phyloP scores from a whole-genome alignment of 345 rosid genomes.

The Salix arbutifolia region DNA sequence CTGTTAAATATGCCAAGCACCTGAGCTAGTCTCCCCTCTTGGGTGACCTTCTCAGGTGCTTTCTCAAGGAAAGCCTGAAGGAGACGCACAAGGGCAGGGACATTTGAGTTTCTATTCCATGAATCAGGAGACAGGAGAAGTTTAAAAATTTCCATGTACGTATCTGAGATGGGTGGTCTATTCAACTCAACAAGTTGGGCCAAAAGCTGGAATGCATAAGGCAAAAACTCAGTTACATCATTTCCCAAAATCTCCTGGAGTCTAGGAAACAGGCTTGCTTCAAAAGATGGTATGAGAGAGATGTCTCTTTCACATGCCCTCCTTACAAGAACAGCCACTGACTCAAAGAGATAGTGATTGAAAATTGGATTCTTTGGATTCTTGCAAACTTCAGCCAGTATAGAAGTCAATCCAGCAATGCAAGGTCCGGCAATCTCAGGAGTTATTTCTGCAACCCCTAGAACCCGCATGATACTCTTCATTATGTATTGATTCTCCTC shows the following conservation, averaged over 20 bases:
- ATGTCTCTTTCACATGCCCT: slow-evolving; percentile 78
- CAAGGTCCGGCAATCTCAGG: slow-evolving; percentile 76
- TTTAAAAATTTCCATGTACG: slow-evolving; percentile 76
- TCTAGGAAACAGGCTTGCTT: slow-evolving; percentile 73
- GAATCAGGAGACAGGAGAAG: slow-evolving; percentile 78
- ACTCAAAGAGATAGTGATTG: slow-evolving; percentile 93
- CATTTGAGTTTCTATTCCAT: slow-evolving; percentile 87
- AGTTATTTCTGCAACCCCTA: slow-evolving; percentile 77
- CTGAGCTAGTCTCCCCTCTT: slow-evolving; percentile 66
- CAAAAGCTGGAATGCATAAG: slow-evolving; percentile 93
- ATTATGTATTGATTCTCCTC: slow-evolving; percentile 94
- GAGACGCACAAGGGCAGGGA: slow-evolving; percentile 97
- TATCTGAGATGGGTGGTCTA: slow-evolving; percentile 73
- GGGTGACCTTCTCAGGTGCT: slow-evolving; percentile 71
- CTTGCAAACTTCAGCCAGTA: slow-evolving; percentile 77
- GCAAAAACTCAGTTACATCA: slow-evolving; percentile 89
- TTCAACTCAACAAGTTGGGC: slow-evolving; percentile 92
- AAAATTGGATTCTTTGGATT: slow-evolving; percentile 92
- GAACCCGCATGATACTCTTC: slow-evolving; percentile 96
- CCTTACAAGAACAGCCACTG: slow-evolving; percentile 90
- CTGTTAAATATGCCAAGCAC: slow-evolving; percentile 85
- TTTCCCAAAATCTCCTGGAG: slow-evolving; percentile 68
- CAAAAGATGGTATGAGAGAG: slow-evolving; percentile 70
- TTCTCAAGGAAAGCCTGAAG: slow-evolving; percentile 98
- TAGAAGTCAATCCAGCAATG: slow-evolving; percentile 63